A percentile compares a stretch with the other conserved stretches of the same genome.
phyloP scores from a whole-genome alignment of 768 basidiomycete species.

The Suillus placidus region DNA sequence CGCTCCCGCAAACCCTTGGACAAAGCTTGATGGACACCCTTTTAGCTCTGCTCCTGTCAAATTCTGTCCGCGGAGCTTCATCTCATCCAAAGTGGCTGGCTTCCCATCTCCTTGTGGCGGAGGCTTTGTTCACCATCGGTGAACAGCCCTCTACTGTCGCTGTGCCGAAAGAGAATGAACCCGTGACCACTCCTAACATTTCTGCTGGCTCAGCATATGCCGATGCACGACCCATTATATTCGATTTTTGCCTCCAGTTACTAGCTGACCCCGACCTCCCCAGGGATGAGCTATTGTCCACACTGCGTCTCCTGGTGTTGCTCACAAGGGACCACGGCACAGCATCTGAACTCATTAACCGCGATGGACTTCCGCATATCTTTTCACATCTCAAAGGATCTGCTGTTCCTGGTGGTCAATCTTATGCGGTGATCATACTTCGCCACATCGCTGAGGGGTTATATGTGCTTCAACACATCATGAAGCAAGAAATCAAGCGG shows the following conservation, averaged over 20 bases:
- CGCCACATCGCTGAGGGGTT: constrained; percentile 89
- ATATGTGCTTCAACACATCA: constrained; percentile 62
- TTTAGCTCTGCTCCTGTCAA: constrained; percentile 65
- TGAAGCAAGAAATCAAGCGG: constrained; percentile 81
- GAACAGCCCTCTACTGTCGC: constrained; percentile 70
- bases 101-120: constrained; percentile 80
- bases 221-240: constrained; percentile 66
- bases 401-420: constrained; percentile 68
- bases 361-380: constrained; percentile 62
- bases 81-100: constrained; percentile 89
- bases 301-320: constrained; percentile 80
- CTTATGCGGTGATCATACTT: constrained; percentile 85
- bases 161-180: constrained; percentile 73
- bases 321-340: constrained; percentile 73
- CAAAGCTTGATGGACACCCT: constrained; percentile 69
- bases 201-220: constrained; percentile 60
- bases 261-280: constrained; percentile 64
- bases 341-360: constrained; percentile 68
- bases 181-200: constrained; percentile 53
- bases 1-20: constrained; percentile 55
- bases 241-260: constrained; percentile 77
- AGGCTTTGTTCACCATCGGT: constrained; percentile 76
- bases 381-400: constrained; percentile 67
- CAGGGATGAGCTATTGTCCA: constrained; percentile 81
- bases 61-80: constrained; percentile 49